Evolutionary conservation across 306 rosid genomes (phyloP).

Genomic region (Acacia crassicarpa): DNA sequence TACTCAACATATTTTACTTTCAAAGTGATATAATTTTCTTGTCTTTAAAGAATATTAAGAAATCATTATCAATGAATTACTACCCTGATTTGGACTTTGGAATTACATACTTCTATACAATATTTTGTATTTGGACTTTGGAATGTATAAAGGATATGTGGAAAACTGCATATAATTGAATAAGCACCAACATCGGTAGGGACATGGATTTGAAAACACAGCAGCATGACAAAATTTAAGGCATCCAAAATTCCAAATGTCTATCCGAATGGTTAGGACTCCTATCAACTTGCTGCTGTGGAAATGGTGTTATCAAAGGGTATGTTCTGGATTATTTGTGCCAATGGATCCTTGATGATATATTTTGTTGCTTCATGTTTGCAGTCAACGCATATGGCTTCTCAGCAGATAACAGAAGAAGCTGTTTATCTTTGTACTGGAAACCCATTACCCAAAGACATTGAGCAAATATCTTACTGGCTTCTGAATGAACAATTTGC

Average conservation of each 20-base stretch:
- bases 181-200: background rate
- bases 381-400: slow-evolving; percentile 98
- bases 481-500: slow-evolving; percentile 85
- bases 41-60: too few relatives aligned
- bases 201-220: background rate
- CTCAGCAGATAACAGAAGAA: slow-evolving; percentile 89
- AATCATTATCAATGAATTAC: too few relatives aligned
- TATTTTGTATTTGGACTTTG: background rate
- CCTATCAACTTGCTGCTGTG: background rate
- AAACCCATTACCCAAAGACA: slow-evolving; percentile 95
- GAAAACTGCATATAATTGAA: background rate
- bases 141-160: background rate
- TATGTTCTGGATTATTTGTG: slow-evolving; percentile 25
- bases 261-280: background rate
- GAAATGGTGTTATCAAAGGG: background rate
- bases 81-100: too few relatives aligned
- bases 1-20: too few relatives aligned
- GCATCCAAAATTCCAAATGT: background rate
- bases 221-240: background rate
- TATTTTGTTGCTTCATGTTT: slow-evolving; percentile 28
- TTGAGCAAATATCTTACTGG: slow-evolving; percentile 91
- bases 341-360: slow-evolving; percentile 21
- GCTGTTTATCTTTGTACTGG: slow-evolving; percentile 97
- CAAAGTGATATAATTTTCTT: too few relatives aligned
- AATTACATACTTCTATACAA: background rate